phyloP scores from a whole-genome alignment of 164 flowering plant species.

The Cinnamomum chago region DNA sequence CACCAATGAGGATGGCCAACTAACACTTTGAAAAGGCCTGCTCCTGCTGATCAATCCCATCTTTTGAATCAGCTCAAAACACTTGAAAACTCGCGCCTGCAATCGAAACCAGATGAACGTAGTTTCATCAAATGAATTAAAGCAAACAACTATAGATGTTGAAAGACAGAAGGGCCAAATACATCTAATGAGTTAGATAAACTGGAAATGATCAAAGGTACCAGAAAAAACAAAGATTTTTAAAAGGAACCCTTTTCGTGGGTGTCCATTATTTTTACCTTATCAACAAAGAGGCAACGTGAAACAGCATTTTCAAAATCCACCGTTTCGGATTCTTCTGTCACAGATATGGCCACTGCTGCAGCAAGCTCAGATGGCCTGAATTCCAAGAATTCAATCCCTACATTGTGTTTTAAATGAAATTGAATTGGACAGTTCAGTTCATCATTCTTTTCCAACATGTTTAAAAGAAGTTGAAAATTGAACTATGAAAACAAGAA shows the following conservation, averaged over 20 bases:
- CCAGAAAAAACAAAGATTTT: not conserved
- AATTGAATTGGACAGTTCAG: slow-evolving; percentile 14
- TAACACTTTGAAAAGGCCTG: slow-evolving; percentile 14
- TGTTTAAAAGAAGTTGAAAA: not conserved
- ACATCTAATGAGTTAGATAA: not conserved
- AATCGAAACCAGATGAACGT: not conserved
- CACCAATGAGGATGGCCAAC: slow-evolving; percentile 28
- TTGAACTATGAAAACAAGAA: not conserved
- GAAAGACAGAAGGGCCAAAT: not conserved
- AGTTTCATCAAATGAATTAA: not conserved
- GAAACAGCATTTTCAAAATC: slow-evolving; percentile 40
- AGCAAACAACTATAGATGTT: not conserved
- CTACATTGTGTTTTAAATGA: slow-evolving; percentile 45
- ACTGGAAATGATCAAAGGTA: not conserved
- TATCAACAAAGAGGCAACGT: slow-evolving; percentile 34
- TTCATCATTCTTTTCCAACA: not conserved
- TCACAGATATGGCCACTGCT: slow-evolving; percentile 61
- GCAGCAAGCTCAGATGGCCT: slow-evolving; percentile 78
- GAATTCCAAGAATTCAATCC: slow-evolving; percentile 63
- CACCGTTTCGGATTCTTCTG: slow-evolving; percentile 34
- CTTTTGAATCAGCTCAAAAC: slow-evolving; percentile 53
- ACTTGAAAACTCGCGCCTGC: slow-evolving; percentile 75
- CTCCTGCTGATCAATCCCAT: slow-evolving; percentile 25
- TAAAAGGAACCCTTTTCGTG: slow-evolving; percentile 1
- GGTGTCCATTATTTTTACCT: slow-evolving; percentile 40